Evolutionary conservation across 2,329 filamentous ascomycete genomes (phyloP), one percentile per base, ranked within the genome.

Genomic region (Colletotrichum higginsianum): DNA sequence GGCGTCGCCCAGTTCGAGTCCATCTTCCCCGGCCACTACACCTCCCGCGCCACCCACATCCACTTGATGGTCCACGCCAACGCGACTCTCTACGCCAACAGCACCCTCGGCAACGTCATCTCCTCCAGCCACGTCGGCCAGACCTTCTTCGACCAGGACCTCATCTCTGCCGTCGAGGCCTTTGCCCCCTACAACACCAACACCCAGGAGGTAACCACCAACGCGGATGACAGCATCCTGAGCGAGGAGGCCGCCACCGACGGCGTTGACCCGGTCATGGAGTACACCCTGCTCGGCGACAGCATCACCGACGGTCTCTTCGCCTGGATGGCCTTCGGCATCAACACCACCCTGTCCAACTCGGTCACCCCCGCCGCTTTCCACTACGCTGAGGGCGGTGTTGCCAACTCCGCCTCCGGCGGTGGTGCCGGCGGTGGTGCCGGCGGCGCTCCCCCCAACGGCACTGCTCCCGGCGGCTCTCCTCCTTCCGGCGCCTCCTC

Each of bases 81-180:
- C 63, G 79, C 80, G 38, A 79, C 78, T 13, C 72, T 79, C 4
- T 74, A 77, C 15, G 53, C 75, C 40, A 83, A 84, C 75, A 72
- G 76, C 49, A 83, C 82, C 1, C 77, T 83, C 4, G 63, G 63
- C 23, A 81, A 35, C 61, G 86, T 84, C 69, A 83, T 85, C 30
- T 83, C 81, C 42, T 84, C 87, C 57, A 84, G 86, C 2, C 88
- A 92, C 78, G 85, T 91, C 42, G 89, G 90, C n/a, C 90, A 92
- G 78, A 79, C 90, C 71, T 92, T 88, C 83, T 88, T 90, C 77
- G 88, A 90, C 79, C 86, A 89, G 76, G 82, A 83, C 73, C 83
- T 90, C 44, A 84, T 88, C 70, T 73, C 77, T n/a, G 74, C 80
- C 23, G 87, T 91, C 62, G 86, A 89, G 72, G 76, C 76, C 35